Base-by-base conservation (phyloP, 75 land plant genomes). In the Picea sitchensis region DNA sequence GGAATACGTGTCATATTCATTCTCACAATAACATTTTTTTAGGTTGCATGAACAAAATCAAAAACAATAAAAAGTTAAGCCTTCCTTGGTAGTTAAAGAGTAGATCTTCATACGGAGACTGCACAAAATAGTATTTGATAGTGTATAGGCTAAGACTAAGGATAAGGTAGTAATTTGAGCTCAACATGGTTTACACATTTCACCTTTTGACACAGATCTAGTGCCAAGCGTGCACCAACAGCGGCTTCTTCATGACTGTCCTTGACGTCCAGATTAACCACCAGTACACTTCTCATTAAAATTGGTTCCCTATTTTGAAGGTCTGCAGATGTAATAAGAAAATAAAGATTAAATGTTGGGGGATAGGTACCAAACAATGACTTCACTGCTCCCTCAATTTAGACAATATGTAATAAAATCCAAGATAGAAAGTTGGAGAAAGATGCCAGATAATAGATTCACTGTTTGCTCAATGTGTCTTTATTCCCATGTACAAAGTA, bases 181-280 rank as follows among this genome's bases (percentile, higher is more conserved):
- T 56, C 23, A 18, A 15, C 20, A 75, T 12, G 54, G 13, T 58
- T 65, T 65, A 65, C 38, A 56, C 21, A 8, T 60, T 78, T 90
- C 78, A 95, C 99, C 94, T 85, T 85, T 81, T 92, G 87, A 82
- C 99, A 98, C 32, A 98, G 81, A 75, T 95, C 94, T 12, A 95
- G 84, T 51, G 96, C 87, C 71, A 90, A 87, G 58, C 86, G 91
- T 75, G 87, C 98, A 5, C 96, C 99, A 12, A 82, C 74, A 14
- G 99, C 99, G 71, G 99, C 99, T 81, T 96, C 99, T 78, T 95
- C 99, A 78, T 98, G 99, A 84, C 95, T 98, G 81, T 98, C 99
- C 86, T 95, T 98, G 2, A 95, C 98, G 26, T 98, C 99, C 82
- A 98, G 73, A 77, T 98, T 98, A 59, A 98, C 89, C 76, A 98